Conservation (phyloP, 495 filamentous ascomycete genomes). For the Penicillium antarcticum region DNA sequence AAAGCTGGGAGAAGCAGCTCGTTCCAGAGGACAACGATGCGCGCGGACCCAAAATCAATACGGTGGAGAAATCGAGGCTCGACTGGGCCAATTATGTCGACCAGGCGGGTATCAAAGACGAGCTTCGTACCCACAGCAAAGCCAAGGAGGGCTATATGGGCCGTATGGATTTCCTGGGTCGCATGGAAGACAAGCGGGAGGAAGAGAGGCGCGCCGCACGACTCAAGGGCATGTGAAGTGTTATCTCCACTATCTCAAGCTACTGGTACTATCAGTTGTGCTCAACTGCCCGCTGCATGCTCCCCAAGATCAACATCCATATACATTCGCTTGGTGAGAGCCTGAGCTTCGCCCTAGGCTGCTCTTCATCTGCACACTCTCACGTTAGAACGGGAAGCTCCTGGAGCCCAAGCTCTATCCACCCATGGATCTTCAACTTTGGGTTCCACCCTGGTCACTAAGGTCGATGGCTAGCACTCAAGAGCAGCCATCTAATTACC, state of each 20-base stretch:
- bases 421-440: too few relatives aligned
- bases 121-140: slow-evolving; percentile 79
- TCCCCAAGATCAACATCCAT: not conserved
- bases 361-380: too few relatives aligned
- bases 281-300: not conserved
- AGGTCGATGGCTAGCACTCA: too few relatives aligned
- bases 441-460: not conserved
- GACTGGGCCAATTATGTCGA: slow-evolving; percentile 97
- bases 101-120: slow-evolving; percentile 85
- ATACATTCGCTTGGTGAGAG: not conserved
- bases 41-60: slow-evolving; percentile 83
- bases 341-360: not conserved
- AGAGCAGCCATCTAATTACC: too few relatives aligned
- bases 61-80: slow-evolving; percentile 89
- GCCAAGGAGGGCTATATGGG: slow-evolving; percentile 78
- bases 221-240: slow-evolving; percentile 49
- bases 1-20: slow-evolving; percentile 46
- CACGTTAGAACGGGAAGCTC: too few relatives aligned
- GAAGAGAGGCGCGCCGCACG: slow-evolving; percentile 66
- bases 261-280: not conserved
- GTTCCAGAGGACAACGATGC: slow-evolving; percentile 32
- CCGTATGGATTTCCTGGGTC: slow-evolving; percentile 84
- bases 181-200: slow-evolving; percentile 73
- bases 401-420: too few relatives aligned
- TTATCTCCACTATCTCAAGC: not conserved